These are phyloP conservation scores for Starmerella roubikii DNA, from an alignment of 805 yeast species.

Conservation along the genomic window DNA sequence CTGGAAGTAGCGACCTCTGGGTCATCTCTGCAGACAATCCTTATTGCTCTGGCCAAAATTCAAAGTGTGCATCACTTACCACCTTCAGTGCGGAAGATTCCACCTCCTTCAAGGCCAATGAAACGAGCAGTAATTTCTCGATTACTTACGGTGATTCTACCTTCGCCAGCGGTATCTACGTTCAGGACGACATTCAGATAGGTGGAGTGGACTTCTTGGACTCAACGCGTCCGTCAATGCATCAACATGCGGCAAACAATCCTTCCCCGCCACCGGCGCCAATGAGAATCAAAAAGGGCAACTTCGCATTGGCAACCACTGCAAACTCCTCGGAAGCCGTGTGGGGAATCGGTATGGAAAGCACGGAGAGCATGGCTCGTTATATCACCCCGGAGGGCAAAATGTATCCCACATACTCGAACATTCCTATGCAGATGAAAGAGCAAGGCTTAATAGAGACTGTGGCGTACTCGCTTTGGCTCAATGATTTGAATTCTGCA, in stretches of 20 bases:
- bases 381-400: conserved; percentile 5
- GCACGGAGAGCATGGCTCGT: conserved; percentile 26
- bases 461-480: conserved; percentile 34
- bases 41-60: conserved; percentile 20
- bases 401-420: conserved; percentile 20
- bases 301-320: conserved; percentile 61
- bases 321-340: conserved; percentile 53
- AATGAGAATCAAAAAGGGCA: conserved; percentile 29
- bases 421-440: conserved; percentile 27
- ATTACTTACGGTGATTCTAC: conserved; percentile 32
- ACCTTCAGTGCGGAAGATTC: conserved; percentile 3
- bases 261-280: neutral
- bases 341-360: conserved; percentile 27
- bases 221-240: conserved; percentile 20
- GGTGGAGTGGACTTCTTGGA: conserved; percentile 23
- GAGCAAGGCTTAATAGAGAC: conserved; percentile 31
- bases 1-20: conserved; percentile 70
- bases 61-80: conserved; percentile 4
- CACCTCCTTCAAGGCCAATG: conserved; percentile 4
- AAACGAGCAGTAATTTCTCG: conserved; percentile 12
- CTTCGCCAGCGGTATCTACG: conserved; percentile 42
- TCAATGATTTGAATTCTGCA: conserved; percentile 24
- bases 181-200: conserved; percentile 40
- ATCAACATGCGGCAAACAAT: too few relatives aligned
- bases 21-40: conserved; percentile 39